These are phyloP conservation scores for Yamadazyma nakazawae DNA, from an alignment of 805 yeast genomes.

Conservation along the genomic window DNA sequence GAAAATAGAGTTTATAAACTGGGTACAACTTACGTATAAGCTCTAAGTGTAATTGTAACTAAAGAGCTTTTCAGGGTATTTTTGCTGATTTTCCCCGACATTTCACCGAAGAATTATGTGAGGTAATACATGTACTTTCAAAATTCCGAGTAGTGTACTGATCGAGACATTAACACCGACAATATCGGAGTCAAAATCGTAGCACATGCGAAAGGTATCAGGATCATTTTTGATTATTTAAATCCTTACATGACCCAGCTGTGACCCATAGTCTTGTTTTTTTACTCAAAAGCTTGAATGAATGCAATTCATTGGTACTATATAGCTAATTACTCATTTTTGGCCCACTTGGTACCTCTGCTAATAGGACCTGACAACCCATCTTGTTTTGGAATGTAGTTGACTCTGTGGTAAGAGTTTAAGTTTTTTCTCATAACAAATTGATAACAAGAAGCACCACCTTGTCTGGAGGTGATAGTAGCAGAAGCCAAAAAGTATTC, in stretches of 20 bases:
- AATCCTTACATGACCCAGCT: too few relatives aligned
- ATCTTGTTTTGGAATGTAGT: slow-evolving; percentile 73
- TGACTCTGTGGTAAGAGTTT: slow-evolving; percentile 79
- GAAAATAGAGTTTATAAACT: too few relatives aligned
- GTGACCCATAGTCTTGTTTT: too few relatives aligned
- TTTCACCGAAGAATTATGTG: too few relatives aligned
- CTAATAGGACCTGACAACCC: slow-evolving; percentile 62
- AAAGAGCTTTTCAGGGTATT: too few relatives aligned
- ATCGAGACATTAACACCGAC: background rate
- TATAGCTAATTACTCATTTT: slow-evolving; percentile 15
- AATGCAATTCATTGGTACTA: background rate
- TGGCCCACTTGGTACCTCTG: slow-evolving; percentile 58
- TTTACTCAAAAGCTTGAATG: background rate
- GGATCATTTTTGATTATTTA: too few relatives aligned
- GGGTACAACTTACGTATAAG: too few relatives aligned
- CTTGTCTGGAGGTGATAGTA: slow-evolving; percentile 85
- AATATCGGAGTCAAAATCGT: background rate
- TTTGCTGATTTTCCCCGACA: too few relatives aligned
- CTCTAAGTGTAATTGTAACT: too few relatives aligned
- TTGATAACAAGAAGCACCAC: slow-evolving; percentile 89
- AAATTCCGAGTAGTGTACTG: too few relatives aligned
- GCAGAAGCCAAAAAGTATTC: slow-evolving; percentile 84
- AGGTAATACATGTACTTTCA: too few relatives aligned
- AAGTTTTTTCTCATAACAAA: slow-evolving; percentile 86
- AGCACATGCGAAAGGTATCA: background rate